phyloP scores from a whole-genome alignment of 2,329 filamentous ascomycete species.

The Chrysosporium keratinophilum region DNA sequence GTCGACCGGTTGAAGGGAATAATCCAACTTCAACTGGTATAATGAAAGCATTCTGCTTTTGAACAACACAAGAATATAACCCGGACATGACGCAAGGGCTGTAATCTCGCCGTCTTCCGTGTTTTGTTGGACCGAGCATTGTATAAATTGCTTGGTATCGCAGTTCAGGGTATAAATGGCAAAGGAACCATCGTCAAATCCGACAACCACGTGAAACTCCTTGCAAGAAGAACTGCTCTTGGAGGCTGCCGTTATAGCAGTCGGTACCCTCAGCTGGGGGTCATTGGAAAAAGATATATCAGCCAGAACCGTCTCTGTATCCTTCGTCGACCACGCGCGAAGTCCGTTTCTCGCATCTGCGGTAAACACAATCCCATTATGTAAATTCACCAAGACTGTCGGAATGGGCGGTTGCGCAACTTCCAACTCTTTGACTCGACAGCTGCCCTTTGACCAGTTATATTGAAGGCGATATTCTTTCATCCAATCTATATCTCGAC shows the following conservation, averaged over 20 bases:
- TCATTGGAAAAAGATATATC: conserved; percentile 25
- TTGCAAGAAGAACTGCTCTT: conserved; percentile 32
- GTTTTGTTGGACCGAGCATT: conserved; percentile 49
- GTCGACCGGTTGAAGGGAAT: conserved; percentile 53
- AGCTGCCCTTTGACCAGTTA: conserved; percentile 81
- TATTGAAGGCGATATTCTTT: conserved; percentile 75
- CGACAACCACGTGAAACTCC: conserved; percentile 52
- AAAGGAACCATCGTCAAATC: conserved; percentile 63
- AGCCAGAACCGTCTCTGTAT: conserved; percentile 50
- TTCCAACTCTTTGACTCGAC: conserved; percentile 66
- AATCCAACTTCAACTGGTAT: conserved; percentile 49
- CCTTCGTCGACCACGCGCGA: conserved; percentile 64
- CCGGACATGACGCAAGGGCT: conserved; percentile 60
- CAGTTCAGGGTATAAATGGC: conserved; percentile 55
- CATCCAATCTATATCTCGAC: conserved; percentile 57
- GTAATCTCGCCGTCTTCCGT: conserved; percentile 57
- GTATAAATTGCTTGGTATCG: conserved; percentile 35
- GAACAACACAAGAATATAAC: conserved; percentile 71
- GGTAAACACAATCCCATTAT: conserved; percentile 66
- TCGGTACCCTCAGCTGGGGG: conserved; percentile 50
- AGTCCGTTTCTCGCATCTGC: conserved; percentile 60
- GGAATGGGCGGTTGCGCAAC: conserved; percentile 48
- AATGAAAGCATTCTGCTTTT: conserved; percentile 62
- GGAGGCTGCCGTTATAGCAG: conserved; percentile 38
- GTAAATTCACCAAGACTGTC: conserved; percentile 62